Base-by-base conservation (phyloP, 192 early-diverging fungal genomes). In the Coemansia sp. region DNA sequence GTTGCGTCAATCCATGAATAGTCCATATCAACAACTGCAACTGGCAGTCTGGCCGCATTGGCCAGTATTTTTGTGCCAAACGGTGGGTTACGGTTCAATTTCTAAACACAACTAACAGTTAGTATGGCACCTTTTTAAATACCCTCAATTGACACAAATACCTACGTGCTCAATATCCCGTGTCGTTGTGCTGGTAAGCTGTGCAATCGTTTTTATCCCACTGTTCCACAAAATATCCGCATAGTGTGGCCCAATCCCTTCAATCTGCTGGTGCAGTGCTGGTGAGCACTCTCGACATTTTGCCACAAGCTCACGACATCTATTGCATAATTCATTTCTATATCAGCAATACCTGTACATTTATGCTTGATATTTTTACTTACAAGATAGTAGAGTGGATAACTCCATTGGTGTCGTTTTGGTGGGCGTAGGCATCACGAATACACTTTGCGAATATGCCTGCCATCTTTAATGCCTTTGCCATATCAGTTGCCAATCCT, bases 41-140 rank as follows among this genome's bases (percentile, higher is more conserved):
- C 9, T 0, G 70, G 70, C n/a, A 78, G 21, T 0, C 15, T 21
- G 10, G 62, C 46, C 0, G 67, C 70, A 21, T 36, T 60, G 3
- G 67, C 28, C 2, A 71, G 20, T 23, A 86, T 71, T 49, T 79
- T 84, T 63, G 84, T 86, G 10, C 88, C 88, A 61, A 85, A 83
- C 47, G 86, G 84, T 5, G 86, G 86, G 26, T 85, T 84, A 4
- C 84, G 72, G 5, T 67, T 74, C 4, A 84, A 68, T 0, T 82
- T 20, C 83, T 82, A 66, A 51, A 67, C 44, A 5, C 1, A 17
- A 2, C 2, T 12, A 23, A 44, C 17, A 57, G 12, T 26, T 37
- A 59, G 56, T 14, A 14, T 11, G 9, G 1, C 17, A 11, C 4
- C 0, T 10, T 40, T 24, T 3, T 24, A 21, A 8, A 37, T 51